Percentiles rank a stretch among this genome's conserved stretches.
Evolutionary conservation across 371 early-diverging fungal species (phyloP).

Genomic region (Smittium mucronatum): DNA sequence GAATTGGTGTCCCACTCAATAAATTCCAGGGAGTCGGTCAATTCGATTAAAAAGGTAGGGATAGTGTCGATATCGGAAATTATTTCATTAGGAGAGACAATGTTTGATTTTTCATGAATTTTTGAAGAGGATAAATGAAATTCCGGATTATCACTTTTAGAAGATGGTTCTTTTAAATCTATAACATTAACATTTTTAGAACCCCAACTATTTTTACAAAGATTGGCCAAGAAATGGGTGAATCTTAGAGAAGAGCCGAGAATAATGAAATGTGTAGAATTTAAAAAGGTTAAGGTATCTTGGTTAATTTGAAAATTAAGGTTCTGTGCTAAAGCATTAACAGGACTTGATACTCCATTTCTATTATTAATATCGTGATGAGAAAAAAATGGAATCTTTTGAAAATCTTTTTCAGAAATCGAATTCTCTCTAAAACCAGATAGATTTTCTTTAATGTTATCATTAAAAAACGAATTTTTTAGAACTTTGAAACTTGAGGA

Average conservation of each 20-base stretch:
- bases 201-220: conserved; percentile 3
- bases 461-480: background rate
- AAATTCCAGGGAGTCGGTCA: background rate
- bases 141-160: background rate
- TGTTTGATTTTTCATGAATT: background rate
- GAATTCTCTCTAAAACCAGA: background rate
- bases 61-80: background rate
- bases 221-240: background rate
- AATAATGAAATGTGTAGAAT: background rate
- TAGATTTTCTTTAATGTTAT: background rate
- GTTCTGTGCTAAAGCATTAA: background rate
- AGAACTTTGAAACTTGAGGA: background rate
- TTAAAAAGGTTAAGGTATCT: background rate
- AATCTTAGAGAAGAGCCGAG: background rate
- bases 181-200: background rate
- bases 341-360: background rate
- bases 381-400: too few relatives aligned
- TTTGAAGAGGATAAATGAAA: background rate
- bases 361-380: too few relatives aligned
- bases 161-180: background rate
- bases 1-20: background rate
- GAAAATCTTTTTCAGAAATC: background rate
- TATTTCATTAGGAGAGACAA: background rate
- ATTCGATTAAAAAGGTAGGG: conserved; percentile 5
- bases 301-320: background rate